phyloP scores from a whole-genome alignment of 1,284 basidiomycete genomes.

The Vanrija humicola region DNA sequence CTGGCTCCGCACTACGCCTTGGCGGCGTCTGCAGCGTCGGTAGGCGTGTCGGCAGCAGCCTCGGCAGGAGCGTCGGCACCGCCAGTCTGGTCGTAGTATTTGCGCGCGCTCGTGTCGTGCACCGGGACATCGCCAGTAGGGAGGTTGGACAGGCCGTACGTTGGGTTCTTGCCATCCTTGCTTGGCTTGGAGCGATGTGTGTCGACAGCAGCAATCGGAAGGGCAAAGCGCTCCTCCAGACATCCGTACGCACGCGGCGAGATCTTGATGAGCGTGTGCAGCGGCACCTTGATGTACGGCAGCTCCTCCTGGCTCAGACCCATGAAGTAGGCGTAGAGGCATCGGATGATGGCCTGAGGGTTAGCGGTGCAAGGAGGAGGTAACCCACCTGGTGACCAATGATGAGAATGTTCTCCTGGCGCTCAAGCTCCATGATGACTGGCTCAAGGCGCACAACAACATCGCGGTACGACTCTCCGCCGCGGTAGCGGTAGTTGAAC shows the following conservation, averaged over 20 bases:
- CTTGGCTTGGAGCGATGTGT: constrained; percentile 85
- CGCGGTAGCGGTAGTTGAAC: constrained; percentile 96
- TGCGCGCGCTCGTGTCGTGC: constrained; percentile 11
- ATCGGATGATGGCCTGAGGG: constrained; percentile 75
- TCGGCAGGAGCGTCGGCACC: too few species aligned
- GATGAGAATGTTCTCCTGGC: constrained; percentile 95
- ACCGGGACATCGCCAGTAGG: neutral
- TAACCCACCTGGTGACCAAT: constrained; percentile 81
- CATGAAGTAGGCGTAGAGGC: constrained; percentile 94
- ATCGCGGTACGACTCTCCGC: constrained; percentile 92
- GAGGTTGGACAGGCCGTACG: neutral
- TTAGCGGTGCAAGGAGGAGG: neutral
- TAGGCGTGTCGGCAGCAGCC: too few species aligned
- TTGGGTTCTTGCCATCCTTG: constrained; percentile 18
- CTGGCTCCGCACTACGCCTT: too few species aligned
- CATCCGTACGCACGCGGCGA: constrained; percentile 98
- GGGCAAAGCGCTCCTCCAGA: constrained; percentile 84
- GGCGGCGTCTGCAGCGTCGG: too few species aligned
- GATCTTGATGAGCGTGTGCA: constrained; percentile 97
- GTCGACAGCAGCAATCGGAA: constrained; percentile 87
- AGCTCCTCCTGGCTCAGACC: constrained; percentile 87
- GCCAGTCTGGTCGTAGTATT: constrained; percentile 11
- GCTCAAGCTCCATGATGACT: constrained; percentile 97
- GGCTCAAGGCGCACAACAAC: constrained; percentile 95
- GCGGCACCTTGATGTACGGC: constrained; percentile 93